phyloP scores from a whole-genome alignment of 805 yeast species.

The Yarrowia osloensis region DNA sequence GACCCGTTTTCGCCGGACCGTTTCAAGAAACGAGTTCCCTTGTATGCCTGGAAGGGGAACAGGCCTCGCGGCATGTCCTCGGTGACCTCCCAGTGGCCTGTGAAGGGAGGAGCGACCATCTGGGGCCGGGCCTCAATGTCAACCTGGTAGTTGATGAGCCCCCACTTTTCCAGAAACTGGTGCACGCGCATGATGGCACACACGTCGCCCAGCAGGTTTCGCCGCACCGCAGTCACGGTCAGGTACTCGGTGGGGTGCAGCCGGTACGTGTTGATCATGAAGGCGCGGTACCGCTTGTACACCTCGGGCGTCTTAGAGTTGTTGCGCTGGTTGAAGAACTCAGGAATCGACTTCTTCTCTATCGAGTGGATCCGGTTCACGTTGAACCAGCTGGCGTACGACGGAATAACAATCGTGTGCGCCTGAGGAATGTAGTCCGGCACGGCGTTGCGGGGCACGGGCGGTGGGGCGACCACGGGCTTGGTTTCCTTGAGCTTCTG shows the following conservation, averaged over 20 bases:
- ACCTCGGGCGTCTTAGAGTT: conserved; percentile 79
- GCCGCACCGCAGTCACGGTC: conserved; percentile 86
- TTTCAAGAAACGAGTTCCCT: conserved; percentile 53
- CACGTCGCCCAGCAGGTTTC: conserved; percentile 89
- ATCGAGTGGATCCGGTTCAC: conserved; percentile 70
- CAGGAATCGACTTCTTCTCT: conserved; percentile 83
- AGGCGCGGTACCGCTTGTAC: conserved; percentile 80
- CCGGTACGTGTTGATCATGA: conserved; percentile 84
- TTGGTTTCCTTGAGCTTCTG: conserved; percentile 19
- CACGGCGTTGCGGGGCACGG: conserved; percentile 12
- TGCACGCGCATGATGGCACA: conserved; percentile 85
- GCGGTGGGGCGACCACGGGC: conserved; percentile 14
- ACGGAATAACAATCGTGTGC: conserved; percentile 81
- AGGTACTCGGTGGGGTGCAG: conserved; percentile 86
- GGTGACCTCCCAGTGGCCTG: conserved; percentile 74
- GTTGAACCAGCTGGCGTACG: conserved; percentile 85
- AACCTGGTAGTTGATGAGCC: conserved; percentile 88
- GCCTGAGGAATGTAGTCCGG: conserved; percentile 53
- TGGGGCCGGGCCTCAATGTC: conserved; percentile 71
- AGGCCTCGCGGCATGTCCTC: conserved; percentile 90
- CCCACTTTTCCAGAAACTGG: conserved; percentile 86
- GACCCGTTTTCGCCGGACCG: conserved; percentile 1
- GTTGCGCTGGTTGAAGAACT: conserved; percentile 65
- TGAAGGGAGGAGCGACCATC: conserved; percentile 66
- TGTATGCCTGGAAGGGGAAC: conserved; percentile 80